Percentiles rank a stretch among this genome's conserved stretches.
Conservation (phyloP, 331 rosid species). For the Rhamnella rubrinervis region DNA sequence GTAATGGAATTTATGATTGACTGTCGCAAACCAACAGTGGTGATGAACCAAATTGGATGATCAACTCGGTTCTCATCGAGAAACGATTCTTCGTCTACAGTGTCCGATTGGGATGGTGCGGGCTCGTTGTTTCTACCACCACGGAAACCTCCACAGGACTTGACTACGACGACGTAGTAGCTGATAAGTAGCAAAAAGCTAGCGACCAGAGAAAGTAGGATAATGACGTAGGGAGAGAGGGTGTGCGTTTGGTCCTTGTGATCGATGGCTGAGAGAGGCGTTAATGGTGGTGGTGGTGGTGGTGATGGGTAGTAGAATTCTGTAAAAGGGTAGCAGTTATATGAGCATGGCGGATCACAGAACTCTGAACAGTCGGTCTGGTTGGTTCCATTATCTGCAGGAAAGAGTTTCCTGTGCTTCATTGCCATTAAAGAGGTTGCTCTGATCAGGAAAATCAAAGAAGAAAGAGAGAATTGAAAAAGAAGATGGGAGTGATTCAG, state of each 20-base stretch:
- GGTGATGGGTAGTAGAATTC: conserved; percentile 31
- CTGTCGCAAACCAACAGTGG: conserved; percentile 67
- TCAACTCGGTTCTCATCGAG: conserved; percentile 49
- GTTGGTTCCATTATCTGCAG: conserved; percentile 31
- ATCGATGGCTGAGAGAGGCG: conserved; percentile 9
- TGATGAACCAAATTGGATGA: conserved; percentile 74
- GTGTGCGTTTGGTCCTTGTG: conserved; percentile 18
- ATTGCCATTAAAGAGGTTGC: conserved; percentile 32
- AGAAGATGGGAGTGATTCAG: conserved; percentile 10
- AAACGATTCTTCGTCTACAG: conserved; percentile 33
- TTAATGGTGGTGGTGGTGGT: conserved; percentile 37
- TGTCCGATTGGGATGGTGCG: conserved; percentile 18
- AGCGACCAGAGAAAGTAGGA: conserved; percentile 39
- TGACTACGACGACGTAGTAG: conserved; percentile 48
- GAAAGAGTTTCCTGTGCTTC: conserved; percentile 53
- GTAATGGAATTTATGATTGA: conserved; percentile 69
- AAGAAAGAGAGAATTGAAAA: conserved; percentile 14
- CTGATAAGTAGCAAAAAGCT: conserved; percentile 37
- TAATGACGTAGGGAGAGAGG: conserved; percentile 41
- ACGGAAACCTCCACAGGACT: conserved; percentile 44
- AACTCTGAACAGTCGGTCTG: conserved; percentile 51
- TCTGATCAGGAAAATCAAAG: neutral
- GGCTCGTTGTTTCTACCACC: conserved; percentile 18
- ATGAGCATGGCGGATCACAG: conserved; percentile 50
- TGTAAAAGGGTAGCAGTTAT: conserved; percentile 47